phyloP scores from a whole-genome alignment of 2,329 filamentous ascomycete genomes.

The Oidium heveae region DNA sequence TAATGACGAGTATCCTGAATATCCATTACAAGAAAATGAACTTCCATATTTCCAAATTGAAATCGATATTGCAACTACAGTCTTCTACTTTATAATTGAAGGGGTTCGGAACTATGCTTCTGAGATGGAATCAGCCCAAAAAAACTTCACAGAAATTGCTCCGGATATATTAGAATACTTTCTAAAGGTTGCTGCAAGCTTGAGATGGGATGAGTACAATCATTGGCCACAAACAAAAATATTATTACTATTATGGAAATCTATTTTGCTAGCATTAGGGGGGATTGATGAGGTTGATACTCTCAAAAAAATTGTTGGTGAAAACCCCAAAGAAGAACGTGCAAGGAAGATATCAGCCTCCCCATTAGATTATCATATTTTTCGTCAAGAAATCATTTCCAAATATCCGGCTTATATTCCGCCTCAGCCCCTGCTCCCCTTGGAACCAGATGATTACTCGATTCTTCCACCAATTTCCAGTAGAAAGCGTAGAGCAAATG shows the following conservation, averaged over 20 bases:
- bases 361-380: constrained; percentile 84
- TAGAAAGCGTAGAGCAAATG: constrained; percentile 36
- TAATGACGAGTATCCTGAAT: constrained; percentile 9
- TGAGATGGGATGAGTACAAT: constrained; percentile 49
- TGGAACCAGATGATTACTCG: constrained; percentile 77
- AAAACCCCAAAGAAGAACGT: constrained; percentile 23
- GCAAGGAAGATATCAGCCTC: constrained; percentile 66
- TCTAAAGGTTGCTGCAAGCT: constrained; percentile 38
- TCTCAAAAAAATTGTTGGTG: constrained; percentile 46
- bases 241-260: constrained; percentile 77
- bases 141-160: constrained; percentile 27
- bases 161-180: constrained; percentile 49
- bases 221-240: constrained; percentile 40
- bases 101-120: constrained; percentile 26
- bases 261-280: constrained; percentile 64
- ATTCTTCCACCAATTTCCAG: constrained; percentile 67
- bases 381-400: constrained; percentile 86
- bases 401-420: constrained; percentile 96
- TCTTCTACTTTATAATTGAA: constrained; percentile 35
- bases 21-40: constrained; percentile 12
- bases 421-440: constrained; percentile 54
- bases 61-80: constrained; percentile 35
- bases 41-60: constrained; percentile 24
- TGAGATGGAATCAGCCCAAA: constrained; percentile 16
- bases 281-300: constrained; percentile 46